These are phyloP conservation scores for Rhodotorula paludigena DNA, from an alignment of 768 basidiomycete species.

Conservation along the genomic window DNA sequence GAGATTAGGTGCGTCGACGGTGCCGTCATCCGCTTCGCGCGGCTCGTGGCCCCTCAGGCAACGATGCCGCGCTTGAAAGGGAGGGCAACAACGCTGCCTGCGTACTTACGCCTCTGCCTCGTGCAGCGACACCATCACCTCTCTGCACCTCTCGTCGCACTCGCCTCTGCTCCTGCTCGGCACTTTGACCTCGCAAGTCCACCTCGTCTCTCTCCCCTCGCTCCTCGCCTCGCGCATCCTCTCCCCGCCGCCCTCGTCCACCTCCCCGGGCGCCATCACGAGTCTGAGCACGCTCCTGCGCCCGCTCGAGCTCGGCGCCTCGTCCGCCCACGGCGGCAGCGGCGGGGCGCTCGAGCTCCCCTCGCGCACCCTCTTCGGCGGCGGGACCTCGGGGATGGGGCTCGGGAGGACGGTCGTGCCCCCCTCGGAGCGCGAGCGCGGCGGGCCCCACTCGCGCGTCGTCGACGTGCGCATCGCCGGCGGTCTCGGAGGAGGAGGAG, in stretches of 20 bases:
- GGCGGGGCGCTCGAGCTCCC: conserved; percentile 28
- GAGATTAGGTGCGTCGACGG: conserved; percentile 42
- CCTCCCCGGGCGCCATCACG: conserved; percentile 63
- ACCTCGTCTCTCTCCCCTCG: conserved; percentile 81
- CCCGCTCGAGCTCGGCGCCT: conserved; percentile 65
- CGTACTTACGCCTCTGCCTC: conserved; percentile 3
- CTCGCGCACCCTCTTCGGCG: conserved; percentile 45
- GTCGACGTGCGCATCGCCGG: conserved; percentile 42
- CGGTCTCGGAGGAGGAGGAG: background rate
- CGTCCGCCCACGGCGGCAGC: conserved; percentile 13
- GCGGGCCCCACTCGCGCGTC: conserved; percentile 38
- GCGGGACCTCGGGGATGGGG: conserved; percentile 31
- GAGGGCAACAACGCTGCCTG: too few relatives aligned
- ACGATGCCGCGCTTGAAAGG: too few relatives aligned
- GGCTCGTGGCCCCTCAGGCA: too few relatives aligned
- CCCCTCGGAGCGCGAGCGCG: conserved; percentile 46
- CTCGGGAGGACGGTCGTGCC: conserved; percentile 42
- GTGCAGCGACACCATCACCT: conserved; percentile 67
- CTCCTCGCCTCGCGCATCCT: conserved; percentile 83
- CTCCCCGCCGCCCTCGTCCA: conserved; percentile 49
- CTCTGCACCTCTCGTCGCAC: conserved; percentile 70
- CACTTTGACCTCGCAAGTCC: conserved; percentile 63
- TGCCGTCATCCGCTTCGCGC: too few relatives aligned
- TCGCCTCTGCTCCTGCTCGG: conserved; percentile 76
- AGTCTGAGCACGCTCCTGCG: conserved; percentile 72